Base-by-base conservation (phyloP, 441 rosid genomes). In the Breynia disticha region DNA sequence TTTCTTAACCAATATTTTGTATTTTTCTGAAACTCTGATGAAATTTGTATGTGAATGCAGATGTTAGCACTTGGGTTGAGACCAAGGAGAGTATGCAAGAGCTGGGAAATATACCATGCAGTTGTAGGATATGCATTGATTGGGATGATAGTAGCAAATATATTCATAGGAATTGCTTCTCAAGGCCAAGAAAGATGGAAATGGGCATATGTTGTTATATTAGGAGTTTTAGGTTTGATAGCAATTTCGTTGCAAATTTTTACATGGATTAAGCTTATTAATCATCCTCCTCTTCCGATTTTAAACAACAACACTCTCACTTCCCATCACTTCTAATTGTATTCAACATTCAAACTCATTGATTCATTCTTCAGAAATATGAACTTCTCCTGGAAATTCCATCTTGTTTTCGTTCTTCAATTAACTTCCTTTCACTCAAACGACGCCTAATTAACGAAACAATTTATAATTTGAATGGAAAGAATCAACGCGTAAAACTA, bases 31-130 rank as follows among this genome's bases (percentile, higher is more conserved):
- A n/a, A n/a, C 3, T 55, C 16, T 39, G 41, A 35, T 44, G 28
- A 5, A 14, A 28, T 28, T 28, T 28, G 3, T 28, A 9, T 28
- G 4, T 28, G 35, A 28, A 32, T 54, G 56, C 55, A 75, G 79
- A 63, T 71, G 60, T 24, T 68, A 15, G 60, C 62, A 1, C 13
- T 64, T 5, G 61, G 59, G 21, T 17, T 66, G 56, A 74, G 69
- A 49, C 62, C 66, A 0, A 72, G 56, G 54, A 4, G 69, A 38
- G 17, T 60, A 46, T 4, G 44, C 44, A 68, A 56, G 55, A 61
- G 52, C 16, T 75, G 76, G 76, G 38, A 55, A 66, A 75, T 63
- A 11, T 58, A 49, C 63, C 74, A 72, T 50, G 49, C 66, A 35
- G 19, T 52, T 9, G 4, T 68, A 16, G 76, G 80, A 15, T 72